phyloP scores from a whole-genome alignment of 2,329 filamentous ascomycete genomes.

The Sclerotinia trifoliorum region DNA sequence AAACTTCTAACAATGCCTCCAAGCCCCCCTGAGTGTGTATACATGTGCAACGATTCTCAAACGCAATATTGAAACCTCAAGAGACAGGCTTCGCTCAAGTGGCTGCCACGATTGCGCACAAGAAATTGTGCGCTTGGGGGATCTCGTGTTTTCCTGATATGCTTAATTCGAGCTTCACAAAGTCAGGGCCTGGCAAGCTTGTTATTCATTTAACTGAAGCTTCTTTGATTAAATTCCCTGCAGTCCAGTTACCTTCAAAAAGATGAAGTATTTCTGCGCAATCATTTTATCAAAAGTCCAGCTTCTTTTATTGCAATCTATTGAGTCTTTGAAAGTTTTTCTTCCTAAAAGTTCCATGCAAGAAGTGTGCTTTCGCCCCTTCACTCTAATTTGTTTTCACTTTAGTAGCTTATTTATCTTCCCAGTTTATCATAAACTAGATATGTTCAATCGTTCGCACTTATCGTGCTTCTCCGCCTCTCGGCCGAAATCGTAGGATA shows the following conservation, averaged over 20 bases:
- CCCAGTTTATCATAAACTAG: background rate
- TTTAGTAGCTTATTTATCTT: background rate
- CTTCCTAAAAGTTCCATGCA: too few relatives aligned
- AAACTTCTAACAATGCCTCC: background rate
- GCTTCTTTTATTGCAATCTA: background rate
- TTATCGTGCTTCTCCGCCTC: background rate
- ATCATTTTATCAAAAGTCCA: background rate
- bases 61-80: background rate
- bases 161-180: background rate
- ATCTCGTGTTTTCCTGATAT: background rate
- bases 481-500: background rate
- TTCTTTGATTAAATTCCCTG: background rate
- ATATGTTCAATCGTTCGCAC: background rate
- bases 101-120: background rate
- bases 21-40: too few relatives aligned
- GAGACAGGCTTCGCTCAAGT: constrained; percentile 1
- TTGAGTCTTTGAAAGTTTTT: background rate
- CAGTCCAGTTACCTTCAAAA: background rate
- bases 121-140: background rate
- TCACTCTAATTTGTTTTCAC: background rate
- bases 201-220: background rate
- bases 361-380: background rate
- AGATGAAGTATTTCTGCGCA: background rate
- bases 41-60: background rate
- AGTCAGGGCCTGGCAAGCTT: background rate